Evolutionary conservation across 495 filamentous ascomycete species (phyloP), one percentile per base, ranked within the genome.

Genomic region (Podospora bellae-mahoneyi): DNA sequence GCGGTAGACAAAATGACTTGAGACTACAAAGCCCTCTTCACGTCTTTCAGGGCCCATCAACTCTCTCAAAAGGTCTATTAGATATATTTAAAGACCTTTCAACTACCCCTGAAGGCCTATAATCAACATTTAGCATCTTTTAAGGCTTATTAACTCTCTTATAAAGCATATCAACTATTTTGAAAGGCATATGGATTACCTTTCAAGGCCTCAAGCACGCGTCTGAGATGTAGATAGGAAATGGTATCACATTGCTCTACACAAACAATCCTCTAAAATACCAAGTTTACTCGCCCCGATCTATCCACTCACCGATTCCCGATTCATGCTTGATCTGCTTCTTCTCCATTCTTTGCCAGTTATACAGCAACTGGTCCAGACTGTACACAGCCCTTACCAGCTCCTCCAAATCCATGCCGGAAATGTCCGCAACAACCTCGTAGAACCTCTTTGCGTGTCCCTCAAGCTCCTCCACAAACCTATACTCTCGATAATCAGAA

Each of bases 361-460:
- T 10, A 28, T 68, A 3, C 26, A 78, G 62, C 48, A 69, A 34
- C 58, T 66, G 26, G 23, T 78, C 76, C 1, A 78, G 60, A 0
- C 54, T 67, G 60, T 69, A 72, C 1, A 78, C 75, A 1, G 72
- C 72, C 16, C 34, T 62, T 1, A 76, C 65, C 10, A 78, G 67
- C 34, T 77, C 73, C 30, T 64, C 53, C 10, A 76, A 1, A 0
- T 66, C 61, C 3, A 78, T 26, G 0, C 73, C 76, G 0, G 76
- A 64, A 0, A 66, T 54, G 27, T 74, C 69, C 0, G 75, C 73
- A 0, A 57, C 73, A 30, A 69, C 70, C 65, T 78, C 70, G n/a
- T 73, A 74, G 18, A 78, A 73, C 0, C 64, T 20, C 20, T 74
- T 78, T 3, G 66, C 68, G 2, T 27, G 48, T 1, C 75, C 76